Conservation (phyloP, 202 grass and related monocot species). For the Musa balbisiana region DNA sequence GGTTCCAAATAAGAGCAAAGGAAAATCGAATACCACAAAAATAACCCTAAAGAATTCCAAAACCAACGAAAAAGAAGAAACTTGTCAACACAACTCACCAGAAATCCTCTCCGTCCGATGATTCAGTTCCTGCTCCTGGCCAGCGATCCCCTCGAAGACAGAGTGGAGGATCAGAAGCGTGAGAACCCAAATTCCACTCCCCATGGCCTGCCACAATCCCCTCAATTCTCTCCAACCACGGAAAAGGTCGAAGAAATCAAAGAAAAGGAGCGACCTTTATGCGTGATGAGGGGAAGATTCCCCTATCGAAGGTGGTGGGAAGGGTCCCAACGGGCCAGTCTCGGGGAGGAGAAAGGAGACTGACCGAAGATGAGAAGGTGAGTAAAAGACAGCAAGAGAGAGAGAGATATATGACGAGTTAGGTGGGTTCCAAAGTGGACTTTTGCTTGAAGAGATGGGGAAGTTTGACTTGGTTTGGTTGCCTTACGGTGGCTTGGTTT, state of each 20-base stretch:
- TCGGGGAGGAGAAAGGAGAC: not conserved
- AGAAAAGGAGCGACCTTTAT: not conserved
- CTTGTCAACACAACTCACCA: slow-evolving; percentile 10
- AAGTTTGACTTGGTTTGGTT: not conserved
- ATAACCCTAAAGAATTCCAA: not conserved
- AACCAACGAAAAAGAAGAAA: slow-evolving; percentile 2
- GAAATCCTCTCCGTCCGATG: slow-evolving; percentile 32
- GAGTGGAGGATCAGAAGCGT: slow-evolving; percentile 22
- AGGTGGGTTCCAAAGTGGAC: not conserved
- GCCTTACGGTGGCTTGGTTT: not conserved
- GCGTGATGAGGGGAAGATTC: not conserved
- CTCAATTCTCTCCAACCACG: not conserved
- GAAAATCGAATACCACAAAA: too few relatives aligned
- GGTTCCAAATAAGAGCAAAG: not conserved
- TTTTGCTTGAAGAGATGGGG: not conserved
- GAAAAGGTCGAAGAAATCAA: not conserved
- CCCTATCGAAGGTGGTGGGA: not conserved
- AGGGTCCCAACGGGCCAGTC: not conserved
- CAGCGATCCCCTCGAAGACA: slow-evolving; percentile 11
- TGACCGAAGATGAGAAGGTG: not conserved
- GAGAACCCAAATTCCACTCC: slow-evolving; percentile 25
- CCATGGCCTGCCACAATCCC: not conserved
- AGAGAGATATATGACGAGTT: not conserved
- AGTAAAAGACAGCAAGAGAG: not conserved
- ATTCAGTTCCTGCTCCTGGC: slow-evolving; percentile 20